phyloP scores from a whole-genome alignment of 768 basidiomycete genomes.

The Russula lepida region DNA sequence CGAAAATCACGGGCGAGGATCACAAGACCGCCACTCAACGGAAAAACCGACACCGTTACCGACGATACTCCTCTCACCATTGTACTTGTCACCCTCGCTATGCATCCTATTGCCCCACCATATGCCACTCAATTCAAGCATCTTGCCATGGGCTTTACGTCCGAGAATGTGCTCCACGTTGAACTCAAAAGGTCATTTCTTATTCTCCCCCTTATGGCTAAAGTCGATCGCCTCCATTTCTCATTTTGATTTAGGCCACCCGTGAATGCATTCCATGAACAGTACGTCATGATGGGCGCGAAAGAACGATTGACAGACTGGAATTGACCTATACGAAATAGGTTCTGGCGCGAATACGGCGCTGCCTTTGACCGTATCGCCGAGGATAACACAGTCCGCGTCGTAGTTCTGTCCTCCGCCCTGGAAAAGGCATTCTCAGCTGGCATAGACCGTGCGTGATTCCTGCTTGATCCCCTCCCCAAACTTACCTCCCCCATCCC shows the following conservation, averaged over 20 bases:
- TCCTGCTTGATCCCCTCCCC: neutral
- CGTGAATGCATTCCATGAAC: constrained; percentile 15
- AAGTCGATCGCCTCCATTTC: neutral
- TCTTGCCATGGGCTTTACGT: constrained; percentile 17
- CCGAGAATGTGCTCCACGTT: constrained; percentile 14
- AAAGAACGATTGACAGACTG: neutral
- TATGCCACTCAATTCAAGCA: constrained; percentile 19
- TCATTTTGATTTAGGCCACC: constrained; percentile 3
- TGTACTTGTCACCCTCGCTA: neutral
- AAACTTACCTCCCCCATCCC: neutral
- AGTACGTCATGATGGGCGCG: constrained; percentile 1
- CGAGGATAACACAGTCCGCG: constrained; percentile 51
- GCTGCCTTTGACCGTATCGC: constrained; percentile 49
- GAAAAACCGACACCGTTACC: neutral
- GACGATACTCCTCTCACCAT: no score
- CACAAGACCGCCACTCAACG: no score
- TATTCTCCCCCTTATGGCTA: neutral
- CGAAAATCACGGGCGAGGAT: neutral
- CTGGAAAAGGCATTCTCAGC: constrained; percentile 73
- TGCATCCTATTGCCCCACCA: neutral
- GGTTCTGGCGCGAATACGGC: constrained; percentile 69
- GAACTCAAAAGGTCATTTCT: constrained; percentile 15
- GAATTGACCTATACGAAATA: constrained; percentile 23
- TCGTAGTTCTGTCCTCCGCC: constrained; percentile 62
- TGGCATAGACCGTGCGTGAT: constrained; percentile 63